Evolutionary conservation across 257 asterid genomes (phyloP), one percentile per base, ranked within the genome.

Genomic region (Nicotiana sylvestris): DNA sequence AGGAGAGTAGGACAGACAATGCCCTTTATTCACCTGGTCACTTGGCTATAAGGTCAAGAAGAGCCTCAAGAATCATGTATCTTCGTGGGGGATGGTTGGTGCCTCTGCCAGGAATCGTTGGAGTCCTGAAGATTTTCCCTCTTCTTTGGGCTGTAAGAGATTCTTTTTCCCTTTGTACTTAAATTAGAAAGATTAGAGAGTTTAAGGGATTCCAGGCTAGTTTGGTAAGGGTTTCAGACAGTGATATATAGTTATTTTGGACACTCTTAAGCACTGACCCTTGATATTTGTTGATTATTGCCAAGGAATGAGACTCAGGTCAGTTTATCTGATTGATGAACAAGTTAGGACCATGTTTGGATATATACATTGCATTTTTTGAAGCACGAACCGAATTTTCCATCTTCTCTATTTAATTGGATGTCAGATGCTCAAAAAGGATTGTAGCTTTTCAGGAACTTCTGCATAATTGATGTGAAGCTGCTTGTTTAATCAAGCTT

Each of bases 81-180:
- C 55, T 25, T 25, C 51, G 10, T 9, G 66, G 68, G 77, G 27
- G 74, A 82, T 76, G 86, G 81, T 86, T 43, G 70, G 86, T 78
- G 81, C 78, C 85, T 81, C 84, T 81, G 76, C 85, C 37, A 61
- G 76, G 81, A 80, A 37, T 39, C 46, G 6, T 81, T 83, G 91
- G 64, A 57, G 64, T n/a, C 64, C 64, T 9, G 81, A 81, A 85
- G n/a, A 13, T 84, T 82, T 82, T 81, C 80, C 85, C 80, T 56
- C 68, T 69, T 85, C 77, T 72, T 85, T 51, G 39, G 81, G 84
- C 82, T 79, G 86, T 89, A 78, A 67, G 81, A 84, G 84, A 35
- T 68, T 29, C 66, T 35, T 56, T 69, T 76, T 74, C 66, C 33
- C 15, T 60, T 57, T 85, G 82, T 66, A 83, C 82, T 82, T 60